Percentiles rank a stretch among this genome's conserved stretches.
phyloP scores from a whole-genome alignment of 768 basidiomycete species.

The Panellus pusillus region DNA sequence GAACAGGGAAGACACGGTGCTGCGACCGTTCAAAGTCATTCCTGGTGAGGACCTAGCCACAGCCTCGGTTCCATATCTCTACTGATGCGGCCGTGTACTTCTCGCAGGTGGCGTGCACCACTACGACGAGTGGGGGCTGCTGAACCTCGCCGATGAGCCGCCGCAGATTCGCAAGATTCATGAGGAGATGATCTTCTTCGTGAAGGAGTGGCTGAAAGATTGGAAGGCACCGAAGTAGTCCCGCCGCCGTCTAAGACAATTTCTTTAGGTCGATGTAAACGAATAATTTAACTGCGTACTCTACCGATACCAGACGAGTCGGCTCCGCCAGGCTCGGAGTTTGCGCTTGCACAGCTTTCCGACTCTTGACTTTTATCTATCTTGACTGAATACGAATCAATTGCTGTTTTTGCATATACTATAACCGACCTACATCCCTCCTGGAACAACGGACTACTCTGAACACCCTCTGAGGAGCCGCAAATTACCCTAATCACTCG shows the following conservation, averaged over 20 bases:
- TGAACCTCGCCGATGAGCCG: conserved; percentile 64
- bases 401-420: not conserved
- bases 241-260: not conserved
- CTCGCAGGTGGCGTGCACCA: conserved; percentile 69
- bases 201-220: conserved; percentile 67
- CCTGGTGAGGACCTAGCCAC: conserved; percentile 52
- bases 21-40: conserved; percentile 85
- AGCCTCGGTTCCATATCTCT: not conserved
- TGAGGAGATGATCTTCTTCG: conserved; percentile 75
- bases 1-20: conserved; percentile 66
- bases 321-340: no score
- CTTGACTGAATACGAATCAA: conserved; percentile 1
- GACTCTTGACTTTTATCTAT: not conserved
- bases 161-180: conserved; percentile 79
- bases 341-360: no score
- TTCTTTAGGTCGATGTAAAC: not conserved
- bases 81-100: conserved; percentile 2
- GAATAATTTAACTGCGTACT: no score
- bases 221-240: conserved; percentile 34
- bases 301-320: no score
- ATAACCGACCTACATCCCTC: not conserved
- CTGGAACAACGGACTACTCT: not conserved
- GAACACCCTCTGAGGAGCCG: not conserved
- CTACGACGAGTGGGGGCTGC: conserved; percentile 74
- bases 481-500: no score